Conservation (phyloP, 2,329 filamentous ascomycete species). For the Zasmidium citrigriseum region DNA sequence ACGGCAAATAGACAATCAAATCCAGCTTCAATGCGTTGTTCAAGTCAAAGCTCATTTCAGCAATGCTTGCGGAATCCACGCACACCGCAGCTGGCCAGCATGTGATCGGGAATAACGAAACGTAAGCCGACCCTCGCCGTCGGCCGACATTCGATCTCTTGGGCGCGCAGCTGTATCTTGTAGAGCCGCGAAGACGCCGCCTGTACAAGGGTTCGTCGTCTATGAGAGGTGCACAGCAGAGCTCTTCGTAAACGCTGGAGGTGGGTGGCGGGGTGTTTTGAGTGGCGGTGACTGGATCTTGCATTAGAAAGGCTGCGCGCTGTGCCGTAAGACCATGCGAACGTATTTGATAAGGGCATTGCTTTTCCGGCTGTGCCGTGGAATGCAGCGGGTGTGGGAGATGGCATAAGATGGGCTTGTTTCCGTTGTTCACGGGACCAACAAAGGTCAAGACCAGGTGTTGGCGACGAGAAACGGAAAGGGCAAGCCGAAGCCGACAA, state of each 20-base stretch:
- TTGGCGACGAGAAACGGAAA: too few species aligned
- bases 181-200: background rate
- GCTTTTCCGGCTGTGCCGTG: background rate
- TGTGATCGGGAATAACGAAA: background rate
- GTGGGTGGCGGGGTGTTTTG: background rate
- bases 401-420: too few species aligned
- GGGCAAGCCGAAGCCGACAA: background rate
- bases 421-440: too few species aligned
- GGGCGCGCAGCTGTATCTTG: background rate
- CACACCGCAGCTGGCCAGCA: background rate
- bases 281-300: background rate
- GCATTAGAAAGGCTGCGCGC: constrained; percentile 5
- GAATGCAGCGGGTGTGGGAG: background rate
- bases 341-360: constrained; percentile 2
- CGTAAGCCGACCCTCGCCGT: background rate
- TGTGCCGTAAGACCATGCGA: background rate
- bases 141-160: background rate
- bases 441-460: too few species aligned
- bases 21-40: too few species aligned
- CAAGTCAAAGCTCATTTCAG: background rate
- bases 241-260: background rate
- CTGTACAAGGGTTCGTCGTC: background rate
- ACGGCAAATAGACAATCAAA: background rate
- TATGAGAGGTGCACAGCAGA: background rate
- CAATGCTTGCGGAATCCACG: background rate